Conservation (phyloP, 148 eudicot genomes). For the Bassia scoparia region DNA sequence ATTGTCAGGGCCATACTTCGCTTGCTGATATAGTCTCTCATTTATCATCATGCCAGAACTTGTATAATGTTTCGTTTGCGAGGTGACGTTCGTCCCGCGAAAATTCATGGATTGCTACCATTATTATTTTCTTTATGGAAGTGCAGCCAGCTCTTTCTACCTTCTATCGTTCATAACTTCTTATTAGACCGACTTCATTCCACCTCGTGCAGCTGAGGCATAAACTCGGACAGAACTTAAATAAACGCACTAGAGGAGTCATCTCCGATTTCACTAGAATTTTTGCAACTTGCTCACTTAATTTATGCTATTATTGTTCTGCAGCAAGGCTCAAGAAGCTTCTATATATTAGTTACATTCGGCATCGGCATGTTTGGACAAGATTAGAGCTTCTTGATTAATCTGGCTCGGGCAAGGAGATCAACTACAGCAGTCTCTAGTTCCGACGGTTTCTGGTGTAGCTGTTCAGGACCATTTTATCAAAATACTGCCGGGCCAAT, state of each 20-base stretch:
- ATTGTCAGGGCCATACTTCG: constrained; percentile 43
- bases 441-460: constrained; percentile 55
- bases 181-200: constrained; percentile 60
- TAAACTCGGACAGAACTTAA: constrained; percentile 64
- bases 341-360: constrained; percentile 69
- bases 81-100: constrained; percentile 61
- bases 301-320: constrained; percentile 43
- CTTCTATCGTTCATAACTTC: constrained; percentile 63
- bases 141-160: constrained; percentile 73
- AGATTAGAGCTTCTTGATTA: constrained; percentile 52
- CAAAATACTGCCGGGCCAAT: constrained; percentile 52
- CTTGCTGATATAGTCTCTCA: constrained; percentile 32
- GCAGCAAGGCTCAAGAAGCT: constrained; percentile 71
- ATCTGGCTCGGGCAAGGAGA: constrained; percentile 69
- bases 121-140: constrained; percentile 49
- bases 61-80: constrained; percentile 40
- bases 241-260: constrained; percentile 45
- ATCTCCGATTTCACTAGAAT: constrained; percentile 45
- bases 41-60: constrained; percentile 41
- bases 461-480: constrained; percentile 44
- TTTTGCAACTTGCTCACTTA: constrained; percentile 57
- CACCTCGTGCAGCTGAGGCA: constrained; percentile 59
- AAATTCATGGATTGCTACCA: constrained; percentile 56
- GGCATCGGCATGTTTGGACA: constrained; percentile 66
- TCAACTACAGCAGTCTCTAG: constrained; percentile 74